Evolutionary conservation across 2,329 filamentous ascomycete genomes (phyloP), one percentile per base, ranked within the genome.

Genomic region (Diaporthe caulivora): DNA sequence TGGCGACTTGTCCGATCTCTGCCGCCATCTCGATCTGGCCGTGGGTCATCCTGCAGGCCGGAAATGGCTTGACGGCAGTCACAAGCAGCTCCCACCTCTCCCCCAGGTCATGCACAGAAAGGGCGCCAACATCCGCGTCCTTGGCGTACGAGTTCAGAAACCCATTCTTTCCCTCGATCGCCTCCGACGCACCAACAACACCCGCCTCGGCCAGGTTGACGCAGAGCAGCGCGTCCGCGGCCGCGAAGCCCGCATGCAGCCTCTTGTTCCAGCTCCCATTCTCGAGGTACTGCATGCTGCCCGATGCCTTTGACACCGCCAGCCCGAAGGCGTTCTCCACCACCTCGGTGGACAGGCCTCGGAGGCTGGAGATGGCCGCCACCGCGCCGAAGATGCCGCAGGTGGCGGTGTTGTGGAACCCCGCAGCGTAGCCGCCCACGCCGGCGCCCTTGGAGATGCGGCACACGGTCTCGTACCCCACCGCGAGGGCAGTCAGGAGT

Each of bases 211-310:
- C 78, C 9, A 80, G 70, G 0, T 77, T 73, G 26, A 79, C 76
- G 31, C 74, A 76, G 1, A 80, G 65, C 47, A 81, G 76, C 1
- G 78, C 79, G 40, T 80, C 78, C 62, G 78, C 78, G 1, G 79
- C 78, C 1, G 78, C 78, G 37, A 80, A 79, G 10, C 77, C 79
- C 1, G 78, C 77, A n/a, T 79, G 79, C 29, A 80, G 72, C 2
- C 78, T 72, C 72, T 80, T 80, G 69, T 80, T 81, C 78, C 77
- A 80, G 3, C 75, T 72, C 2, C 79, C 79, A 54, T 80, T 80
- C 70, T 78, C 78, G 8, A 81, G 77, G 57, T 78, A 81, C 71
- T 80, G 78, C 77, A 81, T 80, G 34, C 77, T 79, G 1, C 79
- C 79, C 18, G 78, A 73, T 0, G 78, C 77, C 44, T 78, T 79